Percentiles rank a stretch among this genome's conserved stretches.
Evolutionary conservation across 345 rosid species (phyloP).

Genomic region (Aegle marmelos): DNA sequence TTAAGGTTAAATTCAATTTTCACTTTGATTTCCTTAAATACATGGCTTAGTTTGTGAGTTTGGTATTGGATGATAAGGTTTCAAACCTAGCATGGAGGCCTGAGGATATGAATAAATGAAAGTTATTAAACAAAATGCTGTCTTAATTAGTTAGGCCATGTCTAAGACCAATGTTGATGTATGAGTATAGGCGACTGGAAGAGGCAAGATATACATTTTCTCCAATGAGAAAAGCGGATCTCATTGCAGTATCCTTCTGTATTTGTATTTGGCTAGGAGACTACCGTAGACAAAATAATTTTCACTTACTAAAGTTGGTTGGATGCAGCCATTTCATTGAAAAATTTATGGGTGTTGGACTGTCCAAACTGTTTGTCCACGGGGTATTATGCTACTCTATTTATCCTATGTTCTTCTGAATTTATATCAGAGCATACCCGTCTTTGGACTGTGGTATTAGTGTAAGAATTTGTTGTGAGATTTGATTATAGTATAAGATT

Average conservation of each 20-base stretch:
- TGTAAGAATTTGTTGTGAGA: not conserved
- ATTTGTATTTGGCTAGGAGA: not conserved
- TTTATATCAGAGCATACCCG: not conserved
- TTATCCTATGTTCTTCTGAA: not conserved
- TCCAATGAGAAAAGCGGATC: not conserved
- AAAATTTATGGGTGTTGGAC: not conserved
- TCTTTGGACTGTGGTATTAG: not conserved
- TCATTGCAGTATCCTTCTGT: not conserved
- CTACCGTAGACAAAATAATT: not conserved
- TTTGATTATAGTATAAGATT: too few species aligned
- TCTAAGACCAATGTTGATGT: not conserved
- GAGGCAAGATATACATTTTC: not conserved
- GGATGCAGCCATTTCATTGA: not conserved
- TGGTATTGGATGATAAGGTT: constrained; percentile 1
- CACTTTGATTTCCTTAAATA: not conserved
- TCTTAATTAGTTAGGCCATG: not conserved
- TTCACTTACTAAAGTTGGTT: not conserved
- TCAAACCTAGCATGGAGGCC: not conserved
- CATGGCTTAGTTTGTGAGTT: not conserved
- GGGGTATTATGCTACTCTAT: not conserved
- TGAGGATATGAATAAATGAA: not conserved
- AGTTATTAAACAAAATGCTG: not conserved
- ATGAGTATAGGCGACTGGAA: not conserved
- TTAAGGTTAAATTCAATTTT: constrained; percentile 47
- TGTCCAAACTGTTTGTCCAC: not conserved